A percentile compares a stretch with the other conserved stretches of the same genome.
Conservation (phyloP, 345 rosid genomes). For the Citrus glauca region DNA sequence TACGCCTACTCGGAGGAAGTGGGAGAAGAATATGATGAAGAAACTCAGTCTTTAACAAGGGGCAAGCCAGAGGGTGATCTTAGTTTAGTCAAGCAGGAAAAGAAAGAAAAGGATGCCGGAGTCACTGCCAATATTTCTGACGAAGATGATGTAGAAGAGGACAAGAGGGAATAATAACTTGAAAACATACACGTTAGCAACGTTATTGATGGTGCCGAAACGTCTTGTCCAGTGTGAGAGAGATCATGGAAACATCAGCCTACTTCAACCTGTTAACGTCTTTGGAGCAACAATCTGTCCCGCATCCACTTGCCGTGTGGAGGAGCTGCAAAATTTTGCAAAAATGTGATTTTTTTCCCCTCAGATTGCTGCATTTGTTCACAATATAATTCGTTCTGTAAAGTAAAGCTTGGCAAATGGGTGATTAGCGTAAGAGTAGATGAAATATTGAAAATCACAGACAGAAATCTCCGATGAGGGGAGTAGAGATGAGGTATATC, state of each 20-base stretch:
- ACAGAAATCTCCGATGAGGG: not conserved
- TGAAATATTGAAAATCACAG: not conserved
- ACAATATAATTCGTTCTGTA: not conserved
- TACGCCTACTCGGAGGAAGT: conserved; percentile 77
- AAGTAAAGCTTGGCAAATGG: not conserved
- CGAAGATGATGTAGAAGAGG: conserved; percentile 67
- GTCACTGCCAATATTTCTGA: conserved; percentile 23
- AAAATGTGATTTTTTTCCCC: not conserved
- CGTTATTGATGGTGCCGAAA: not conserved
- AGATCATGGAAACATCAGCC: not conserved
- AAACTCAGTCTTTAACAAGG: conserved; percentile 61
- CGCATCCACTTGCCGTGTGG: not conserved
- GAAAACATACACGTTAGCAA: not conserved
- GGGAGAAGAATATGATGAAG: conserved; percentile 64
- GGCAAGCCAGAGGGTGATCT: conserved; percentile 67
- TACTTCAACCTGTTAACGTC: not conserved
- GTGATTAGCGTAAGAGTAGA: not conserved
- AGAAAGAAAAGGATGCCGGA: conserved; percentile 39
- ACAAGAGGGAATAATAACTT: conserved; percentile 54
- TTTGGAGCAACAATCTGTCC: not conserved
- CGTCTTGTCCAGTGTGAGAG: not conserved
- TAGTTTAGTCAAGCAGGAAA: conserved; percentile 63
- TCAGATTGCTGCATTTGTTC: conserved; percentile 2
- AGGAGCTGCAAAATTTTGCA: not conserved
- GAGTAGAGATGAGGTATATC: too few relatives aligned